A percentile compares a stretch with the other conserved stretches of the same genome.
Conservation (phyloP, 768 basidiomycete genomes). For the Phanerochaete sordida region DNA sequence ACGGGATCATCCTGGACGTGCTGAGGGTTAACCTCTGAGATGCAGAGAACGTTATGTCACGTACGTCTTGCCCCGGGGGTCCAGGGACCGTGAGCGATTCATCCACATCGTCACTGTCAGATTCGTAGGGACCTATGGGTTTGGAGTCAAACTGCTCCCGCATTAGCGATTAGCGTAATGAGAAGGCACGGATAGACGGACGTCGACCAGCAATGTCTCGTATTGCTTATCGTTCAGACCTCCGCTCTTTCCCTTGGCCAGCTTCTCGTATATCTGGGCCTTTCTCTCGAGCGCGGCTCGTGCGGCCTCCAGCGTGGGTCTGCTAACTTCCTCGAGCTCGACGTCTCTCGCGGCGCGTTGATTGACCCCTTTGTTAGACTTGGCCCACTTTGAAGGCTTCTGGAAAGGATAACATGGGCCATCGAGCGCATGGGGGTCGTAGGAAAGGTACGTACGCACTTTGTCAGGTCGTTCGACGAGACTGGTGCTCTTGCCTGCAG, state of each 20-base stretch:
- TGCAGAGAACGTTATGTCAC: background rate
- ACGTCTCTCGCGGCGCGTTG: constrained; percentile 62
- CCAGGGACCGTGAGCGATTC: constrained; percentile 68
- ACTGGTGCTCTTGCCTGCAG: constrained; percentile 47
- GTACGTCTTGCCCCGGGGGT: constrained; percentile 31
- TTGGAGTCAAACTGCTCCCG: constrained; percentile 57
- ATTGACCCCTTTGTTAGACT: constrained; percentile 71
- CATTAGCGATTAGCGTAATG: background rate
- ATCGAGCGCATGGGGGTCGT: background rate
- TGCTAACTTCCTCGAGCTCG: constrained; percentile 66
- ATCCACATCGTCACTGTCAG: constrained; percentile 74
- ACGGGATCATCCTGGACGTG: constrained; percentile 63
- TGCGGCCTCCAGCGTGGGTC: constrained; percentile 68
- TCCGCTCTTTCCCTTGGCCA: constrained; percentile 73
- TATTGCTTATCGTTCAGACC: constrained; percentile 76
- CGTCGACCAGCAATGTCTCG: constrained; percentile 71
- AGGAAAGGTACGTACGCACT: constrained; percentile 35
- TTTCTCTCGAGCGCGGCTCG: constrained; percentile 73
- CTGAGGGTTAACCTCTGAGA: background rate
- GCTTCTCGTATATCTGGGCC: constrained; percentile 75
- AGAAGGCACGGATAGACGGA: constrained; percentile 34
- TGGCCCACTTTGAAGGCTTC: constrained; percentile 79
- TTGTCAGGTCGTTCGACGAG: constrained; percentile 68
- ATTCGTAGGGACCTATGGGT: constrained; percentile 48
- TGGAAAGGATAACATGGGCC: constrained; percentile 22